Conservation (phyloP, 2,329 filamentous ascomycete genomes). For the Pseudogymnoascus sp. region DNA sequence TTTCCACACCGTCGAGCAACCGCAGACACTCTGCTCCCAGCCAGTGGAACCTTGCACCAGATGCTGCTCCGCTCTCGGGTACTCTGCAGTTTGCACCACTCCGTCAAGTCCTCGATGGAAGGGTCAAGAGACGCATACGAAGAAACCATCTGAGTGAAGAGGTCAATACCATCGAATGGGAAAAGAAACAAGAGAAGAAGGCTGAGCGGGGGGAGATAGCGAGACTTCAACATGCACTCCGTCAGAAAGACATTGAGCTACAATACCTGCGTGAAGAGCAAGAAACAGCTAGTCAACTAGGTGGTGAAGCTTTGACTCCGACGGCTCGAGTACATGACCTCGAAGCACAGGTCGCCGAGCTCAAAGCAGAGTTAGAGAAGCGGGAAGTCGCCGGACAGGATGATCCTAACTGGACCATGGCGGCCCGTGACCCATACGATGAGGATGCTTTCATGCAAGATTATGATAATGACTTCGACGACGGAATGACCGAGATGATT, state of each 20-base stretch:
- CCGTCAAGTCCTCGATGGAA: constrained; percentile 47
- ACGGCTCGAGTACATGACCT: constrained; percentile 22
- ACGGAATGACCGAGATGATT: constrained; percentile 22
- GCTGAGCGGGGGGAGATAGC: constrained; percentile 40
- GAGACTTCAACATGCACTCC: constrained; percentile 40
- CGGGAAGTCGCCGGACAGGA: constrained; percentile 17
- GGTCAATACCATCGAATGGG: constrained; percentile 43
- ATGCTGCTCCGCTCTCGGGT: constrained; percentile 26
- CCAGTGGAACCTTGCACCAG: constrained; percentile 18
- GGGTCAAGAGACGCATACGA: constrained; percentile 48
- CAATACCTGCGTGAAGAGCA: constrained; percentile 24
- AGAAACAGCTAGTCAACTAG: constrained; percentile 23
- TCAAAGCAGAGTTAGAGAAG: constrained; percentile 22
- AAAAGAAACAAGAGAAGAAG: constrained; percentile 35
- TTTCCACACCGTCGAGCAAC: constrained; percentile 27
- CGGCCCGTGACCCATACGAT: constrained; percentile 37
- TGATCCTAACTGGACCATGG: constrained; percentile 41
- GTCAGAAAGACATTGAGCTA: constrained; percentile 23
- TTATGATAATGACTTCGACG: constrained; percentile 20
- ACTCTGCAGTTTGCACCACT: constrained; percentile 41
- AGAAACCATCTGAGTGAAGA: constrained; percentile 51
- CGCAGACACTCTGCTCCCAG: constrained; percentile 40
- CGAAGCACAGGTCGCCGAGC: constrained; percentile 21
- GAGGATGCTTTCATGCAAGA: constrained; percentile 14
- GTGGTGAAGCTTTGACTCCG: background rate